Base-by-base conservation (phyloP, 2,329 filamentous ascomycete species). In the Cercospora brassicicola region DNA sequence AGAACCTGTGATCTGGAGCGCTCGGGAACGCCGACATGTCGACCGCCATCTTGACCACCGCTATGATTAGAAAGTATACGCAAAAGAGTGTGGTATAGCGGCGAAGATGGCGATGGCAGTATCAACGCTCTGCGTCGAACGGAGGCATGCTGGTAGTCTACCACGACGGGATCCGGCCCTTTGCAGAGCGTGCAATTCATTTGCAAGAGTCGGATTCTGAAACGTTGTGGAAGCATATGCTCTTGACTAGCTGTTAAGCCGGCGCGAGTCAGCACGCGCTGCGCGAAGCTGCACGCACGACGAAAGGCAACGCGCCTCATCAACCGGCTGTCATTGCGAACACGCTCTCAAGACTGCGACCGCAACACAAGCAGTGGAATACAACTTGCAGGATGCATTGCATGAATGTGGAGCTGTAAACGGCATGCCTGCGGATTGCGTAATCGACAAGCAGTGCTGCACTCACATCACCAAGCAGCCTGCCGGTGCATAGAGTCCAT, bases 21-120 rank as follows among this genome's bases (percentile, higher is more conserved):
- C 61, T 64, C 13, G 45, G 48, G 26, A 42, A 64, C 31, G 20
- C 51, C 10, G 61, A 48, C 61, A 64, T 64, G 36, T 64, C 61
- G 61, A 56, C 31, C 48, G 51, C 45, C 48, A 56, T 64, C 45
- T 64, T n/a, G 30, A 42, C 30, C 30, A 23, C 48, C 48, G 61
- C 61, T 55, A 30, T 20, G 33, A 18, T 55, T 28, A 55, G 36
- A 31, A 18, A 51, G 20, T 10, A 31, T n/a, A 2, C 18, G 15
- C 42, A 48, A 62, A 62, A n/a, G 60, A 62, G 20, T 62, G 60
- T 62, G 42, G 28, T 53, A 28, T 9, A 51, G 42, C 60, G 42
- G 60, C n/a, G 42, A 30, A 26, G 42, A 28, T 30, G 59, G 39
- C 45, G 45, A 51, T 53, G 26, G 20, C 59, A 53, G 26, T 2